Evolutionary conservation across 176 grass and related monocot species (phyloP).

Genomic region (Themeda triandra): DNA sequence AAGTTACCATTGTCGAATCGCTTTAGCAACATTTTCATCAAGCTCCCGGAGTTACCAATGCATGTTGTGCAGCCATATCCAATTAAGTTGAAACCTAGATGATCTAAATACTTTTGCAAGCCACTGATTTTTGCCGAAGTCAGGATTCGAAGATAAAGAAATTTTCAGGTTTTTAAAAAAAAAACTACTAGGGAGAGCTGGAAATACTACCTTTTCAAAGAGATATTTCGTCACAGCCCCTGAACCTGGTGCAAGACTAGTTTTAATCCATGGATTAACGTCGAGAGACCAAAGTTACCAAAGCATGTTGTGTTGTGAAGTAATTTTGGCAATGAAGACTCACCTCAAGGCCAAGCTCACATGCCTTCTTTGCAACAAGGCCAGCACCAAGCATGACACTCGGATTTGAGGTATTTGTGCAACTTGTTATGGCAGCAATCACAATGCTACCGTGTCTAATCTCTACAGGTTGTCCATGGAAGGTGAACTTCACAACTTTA

Average conservation of each 20-base stretch:
- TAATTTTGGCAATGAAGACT: not conserved
- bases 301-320: not conserved
- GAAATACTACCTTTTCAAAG: constrained; percentile 2
- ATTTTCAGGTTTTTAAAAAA: not conserved
- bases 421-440: constrained; percentile 48
- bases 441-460: constrained; percentile 39
- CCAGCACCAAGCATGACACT: constrained; percentile 46
- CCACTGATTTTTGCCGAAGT: constrained; percentile 4
- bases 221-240: constrained; percentile 23
- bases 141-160: not conserved
- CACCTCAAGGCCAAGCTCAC: constrained; percentile 40
- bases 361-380: constrained; percentile 44
- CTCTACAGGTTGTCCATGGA: constrained; percentile 9
- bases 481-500: not conserved
- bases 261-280: constrained; percentile 22
- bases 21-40: constrained; percentile 21
- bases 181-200: not conserved
- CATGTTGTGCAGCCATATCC: constrained; percentile 22
- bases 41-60: constrained; percentile 24
- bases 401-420: constrained; percentile 42
- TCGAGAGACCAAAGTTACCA: not conserved
- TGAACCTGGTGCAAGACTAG: constrained; percentile 7
- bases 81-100: constrained; percentile 18
- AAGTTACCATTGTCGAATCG: constrained; percentile 12
- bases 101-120: constrained; percentile 9